Percentiles rank a stretch among this genome's conserved stretches.
Conservation (phyloP, 768 basidiomycete species). For the Suillus lakei region DNA sequence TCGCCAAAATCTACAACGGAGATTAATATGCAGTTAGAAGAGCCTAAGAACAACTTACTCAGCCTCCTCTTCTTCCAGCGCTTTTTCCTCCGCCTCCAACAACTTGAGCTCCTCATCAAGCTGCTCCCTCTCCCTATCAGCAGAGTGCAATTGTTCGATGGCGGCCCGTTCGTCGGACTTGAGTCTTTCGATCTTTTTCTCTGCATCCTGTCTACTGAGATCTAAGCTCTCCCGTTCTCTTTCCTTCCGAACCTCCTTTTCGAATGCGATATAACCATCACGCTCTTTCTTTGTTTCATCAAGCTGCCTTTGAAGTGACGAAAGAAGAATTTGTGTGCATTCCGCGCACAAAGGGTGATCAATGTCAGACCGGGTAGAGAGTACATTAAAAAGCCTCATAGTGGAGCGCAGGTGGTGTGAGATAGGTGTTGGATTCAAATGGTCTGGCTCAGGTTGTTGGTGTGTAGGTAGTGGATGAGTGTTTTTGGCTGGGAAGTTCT, state of each 20-base stretch:
- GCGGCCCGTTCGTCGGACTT: slow-evolving; percentile 70
- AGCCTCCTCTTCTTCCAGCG: slow-evolving; percentile 81
- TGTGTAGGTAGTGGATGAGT: slow-evolving; percentile 30
- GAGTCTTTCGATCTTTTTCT: slow-evolving; percentile 73
- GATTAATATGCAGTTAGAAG: background rate
- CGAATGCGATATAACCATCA: slow-evolving; percentile 93
- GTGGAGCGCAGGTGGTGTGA: slow-evolving; percentile 81
- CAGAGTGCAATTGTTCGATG: slow-evolving; percentile 74
- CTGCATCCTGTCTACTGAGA: slow-evolving; percentile 64
- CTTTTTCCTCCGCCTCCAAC: slow-evolving; percentile 78
- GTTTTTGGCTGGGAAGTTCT: slow-evolving; percentile 28
- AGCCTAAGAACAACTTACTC: slow-evolving; percentile 55
- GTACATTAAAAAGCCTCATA: slow-evolving; percentile 72
- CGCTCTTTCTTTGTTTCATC: slow-evolving; percentile 92
- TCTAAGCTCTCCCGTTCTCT: slow-evolving; percentile 72
- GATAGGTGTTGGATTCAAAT: slow-evolving; percentile 70
- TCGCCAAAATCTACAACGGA: slow-evolving; percentile 73
- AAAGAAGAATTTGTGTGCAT: slow-evolving; percentile 84
- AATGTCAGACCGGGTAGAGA: slow-evolving; percentile 78
- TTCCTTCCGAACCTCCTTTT: slow-evolving; percentile 84
- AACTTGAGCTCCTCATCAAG: slow-evolving; percentile 73
- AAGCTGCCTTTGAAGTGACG: slow-evolving; percentile 75
- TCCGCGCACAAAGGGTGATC: slow-evolving; percentile 96
- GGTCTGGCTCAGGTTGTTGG: slow-evolving; percentile 52
- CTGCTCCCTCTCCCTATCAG: slow-evolving; percentile 77